Conservation (phyloP, 2,329 filamentous ascomycete species). For the Trichoderma polysporum region DNA sequence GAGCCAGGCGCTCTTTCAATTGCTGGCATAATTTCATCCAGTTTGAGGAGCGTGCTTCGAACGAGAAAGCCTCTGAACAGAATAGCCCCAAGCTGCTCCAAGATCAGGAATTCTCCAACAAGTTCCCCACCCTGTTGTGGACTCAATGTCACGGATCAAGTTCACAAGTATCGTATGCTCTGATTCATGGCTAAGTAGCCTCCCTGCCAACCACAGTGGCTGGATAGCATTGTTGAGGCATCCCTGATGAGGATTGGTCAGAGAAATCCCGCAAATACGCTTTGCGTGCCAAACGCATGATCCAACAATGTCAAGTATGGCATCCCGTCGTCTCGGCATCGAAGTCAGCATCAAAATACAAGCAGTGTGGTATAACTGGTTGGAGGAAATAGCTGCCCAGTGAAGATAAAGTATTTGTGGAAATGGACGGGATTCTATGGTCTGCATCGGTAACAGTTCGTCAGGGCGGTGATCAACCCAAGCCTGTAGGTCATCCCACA, state of each 20-base stretch:
- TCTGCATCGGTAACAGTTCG: slow-evolving; percentile 48
- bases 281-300: slow-evolving; percentile 54
- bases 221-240: slow-evolving; percentile 59
- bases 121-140: slow-evolving; percentile 53
- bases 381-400: slow-evolving; percentile 56
- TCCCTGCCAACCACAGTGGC: slow-evolving; percentile 56
- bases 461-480: slow-evolving; percentile 49
- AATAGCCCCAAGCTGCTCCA: slow-evolving; percentile 42
- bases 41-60: background rate
- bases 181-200: slow-evolving; percentile 50
- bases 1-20: background rate
- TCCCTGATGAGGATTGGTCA: slow-evolving; percentile 55
- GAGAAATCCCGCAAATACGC: slow-evolving; percentile 15
- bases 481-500: slow-evolving; percentile 51
- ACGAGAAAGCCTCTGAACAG: background rate
- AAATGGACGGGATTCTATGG: slow-evolving; percentile 45
- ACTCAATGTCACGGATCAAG: slow-evolving; percentile 51
- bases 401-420: slow-evolving; percentile 53
- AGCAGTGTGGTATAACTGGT: slow-evolving; percentile 57
- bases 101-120: slow-evolving; percentile 54
- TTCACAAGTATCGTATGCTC: slow-evolving; percentile 43
- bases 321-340: slow-evolving; percentile 26
- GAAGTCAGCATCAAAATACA: slow-evolving; percentile 50
- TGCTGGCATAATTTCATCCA: background rate
- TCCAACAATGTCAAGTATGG: background rate